A percentile compares a stretch with the other conserved stretches of the same genome.
Conservation (phyloP, 352 stramenopile species). For the Globisporangium spiculum region DNA sequence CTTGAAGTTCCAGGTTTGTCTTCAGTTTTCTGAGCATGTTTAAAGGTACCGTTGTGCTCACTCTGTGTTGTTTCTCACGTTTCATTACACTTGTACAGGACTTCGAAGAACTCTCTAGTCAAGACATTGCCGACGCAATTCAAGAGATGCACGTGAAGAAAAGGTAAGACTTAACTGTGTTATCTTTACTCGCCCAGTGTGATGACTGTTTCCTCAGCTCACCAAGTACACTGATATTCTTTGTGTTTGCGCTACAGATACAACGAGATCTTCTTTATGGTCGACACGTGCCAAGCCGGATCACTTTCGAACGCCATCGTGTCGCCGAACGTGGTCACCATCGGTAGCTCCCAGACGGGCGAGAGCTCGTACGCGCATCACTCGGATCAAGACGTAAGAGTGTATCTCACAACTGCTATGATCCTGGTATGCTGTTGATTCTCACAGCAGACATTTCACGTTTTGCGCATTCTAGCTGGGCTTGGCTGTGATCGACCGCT, state of each 20-base stretch:
- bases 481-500: slow-evolving; percentile 86
- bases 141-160: slow-evolving; percentile 94
- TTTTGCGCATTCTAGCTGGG: slow-evolving; percentile 46
- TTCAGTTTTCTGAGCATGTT: slow-evolving; percentile 51
- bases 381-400: slow-evolving; percentile 64
- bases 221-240: neutral
- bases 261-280: slow-evolving; percentile 95
- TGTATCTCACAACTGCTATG: neutral
- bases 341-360: slow-evolving; percentile 88
- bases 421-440: neutral
- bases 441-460: neutral
- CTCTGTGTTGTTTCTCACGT: neutral
- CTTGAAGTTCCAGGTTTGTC: slow-evolving; percentile 94
- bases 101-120: slow-evolving; percentile 94
- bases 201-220: no score
- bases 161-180: slow-evolving; percentile 30
- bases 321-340: slow-evolving; percentile 90
- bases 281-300: slow-evolving; percentile 97
- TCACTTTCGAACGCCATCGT: slow-evolving; percentile 87
- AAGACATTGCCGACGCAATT: slow-evolving; percentile 92
- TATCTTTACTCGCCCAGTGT: neutral
- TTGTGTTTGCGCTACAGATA: slow-evolving; percentile 48
- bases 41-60: neutral
- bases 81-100: slow-evolving; percentile 43
- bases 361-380: slow-evolving; percentile 96